These are phyloP conservation scores for Aspergillus haitiensis DNA, from an alignment of 495 filamentous ascomycete genomes.

Conservation along the genomic window DNA sequence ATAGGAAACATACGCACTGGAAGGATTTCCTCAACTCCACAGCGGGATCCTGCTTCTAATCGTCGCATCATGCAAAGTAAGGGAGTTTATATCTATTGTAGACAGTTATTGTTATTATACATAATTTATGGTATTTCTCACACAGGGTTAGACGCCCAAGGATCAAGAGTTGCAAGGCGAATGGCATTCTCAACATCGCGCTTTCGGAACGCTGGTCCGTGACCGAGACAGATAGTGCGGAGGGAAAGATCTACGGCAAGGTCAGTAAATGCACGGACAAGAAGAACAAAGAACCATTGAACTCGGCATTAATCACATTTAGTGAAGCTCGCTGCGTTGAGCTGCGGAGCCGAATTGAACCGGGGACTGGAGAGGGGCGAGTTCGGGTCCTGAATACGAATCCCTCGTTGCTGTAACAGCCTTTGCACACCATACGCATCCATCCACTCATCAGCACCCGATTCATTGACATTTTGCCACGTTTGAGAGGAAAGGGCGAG, in stretches of 20 bases:
- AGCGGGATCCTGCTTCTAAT: slow-evolving; percentile 16
- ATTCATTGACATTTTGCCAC: slow-evolving; percentile 30
- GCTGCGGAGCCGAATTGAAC: slow-evolving; percentile 15
- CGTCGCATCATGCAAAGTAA: slow-evolving; percentile 20
- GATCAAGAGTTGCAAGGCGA: slow-evolving; percentile 24
- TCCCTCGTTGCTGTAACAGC: slow-evolving; percentile 26
- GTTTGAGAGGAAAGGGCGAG: slow-evolving; percentile 21
- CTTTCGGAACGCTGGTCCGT: slow-evolving; percentile 32
- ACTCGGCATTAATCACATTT: slow-evolving; percentile 26
- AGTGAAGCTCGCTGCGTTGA: slow-evolving; percentile 29
- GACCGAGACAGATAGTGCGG: slow-evolving; percentile 31
- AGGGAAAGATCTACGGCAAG: slow-evolving; percentile 23
- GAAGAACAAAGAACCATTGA: slow-evolving; percentile 13
- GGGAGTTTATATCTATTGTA: slow-evolving; percentile 20
- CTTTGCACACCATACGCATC: slow-evolving; percentile 36
- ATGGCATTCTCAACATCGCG: slow-evolving; percentile 32
- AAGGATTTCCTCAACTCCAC: slow-evolving; percentile 17
- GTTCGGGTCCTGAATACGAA: slow-evolving; percentile 18
- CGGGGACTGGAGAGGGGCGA: slow-evolving; percentile 17
- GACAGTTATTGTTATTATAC: slow-evolving; percentile 21
- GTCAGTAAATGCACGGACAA: slow-evolving; percentile 23
- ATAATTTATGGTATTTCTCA: slow-evolving; percentile 21
- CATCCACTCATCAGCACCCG: slow-evolving; percentile 27
- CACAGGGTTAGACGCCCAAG: slow-evolving; percentile 25
- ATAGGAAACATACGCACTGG: slow-evolving; percentile 17